Conservation (phyloP, 2,329 filamentous ascomycete species). For the Colletotrichum liriopes region DNA sequence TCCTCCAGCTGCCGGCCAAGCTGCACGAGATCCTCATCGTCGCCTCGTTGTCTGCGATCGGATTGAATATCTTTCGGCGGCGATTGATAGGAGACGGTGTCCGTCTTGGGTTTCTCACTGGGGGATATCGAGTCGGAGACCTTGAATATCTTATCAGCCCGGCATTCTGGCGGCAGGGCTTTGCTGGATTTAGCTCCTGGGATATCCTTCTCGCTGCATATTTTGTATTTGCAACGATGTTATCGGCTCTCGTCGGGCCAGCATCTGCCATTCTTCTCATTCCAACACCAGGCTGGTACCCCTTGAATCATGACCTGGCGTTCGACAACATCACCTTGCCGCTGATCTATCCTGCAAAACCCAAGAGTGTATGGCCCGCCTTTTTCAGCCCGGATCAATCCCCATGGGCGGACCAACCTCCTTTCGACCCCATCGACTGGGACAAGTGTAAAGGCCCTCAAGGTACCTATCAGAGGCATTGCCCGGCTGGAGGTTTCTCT, state of each 20-base stretch:
- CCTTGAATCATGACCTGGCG: background rate
- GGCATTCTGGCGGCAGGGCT: constrained; percentile 16
- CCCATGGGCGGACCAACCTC: background rate
- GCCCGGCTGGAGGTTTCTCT: constrained; percentile 14
- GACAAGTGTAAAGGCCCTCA: background rate
- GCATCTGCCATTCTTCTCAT: constrained; percentile 40
- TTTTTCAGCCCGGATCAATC: background rate
- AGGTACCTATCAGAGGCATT: background rate
- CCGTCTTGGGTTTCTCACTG: constrained; percentile 35
- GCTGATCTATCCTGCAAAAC: background rate
- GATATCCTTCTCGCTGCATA: constrained; percentile 6
- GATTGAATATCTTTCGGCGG: constrained; percentile 18
- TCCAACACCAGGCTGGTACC: constrained; percentile 27
- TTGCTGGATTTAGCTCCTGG: background rate
- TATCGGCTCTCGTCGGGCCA: constrained; percentile 33
- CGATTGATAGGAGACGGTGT: constrained; percentile 25
- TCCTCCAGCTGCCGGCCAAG: constrained; percentile 35
- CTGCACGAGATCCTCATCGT: constrained; percentile 30
- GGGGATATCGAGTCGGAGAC: constrained; percentile 35
- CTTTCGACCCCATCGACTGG: background rate
- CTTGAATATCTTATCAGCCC: constrained; percentile 27
- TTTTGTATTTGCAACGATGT: constrained; percentile 24
- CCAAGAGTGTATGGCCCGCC: background rate
- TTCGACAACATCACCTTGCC: constrained; percentile 5
- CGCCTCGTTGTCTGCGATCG: constrained; percentile 33